Conservation (phyloP, 768 basidiomycete species). For the Boletellus ananas region DNA sequence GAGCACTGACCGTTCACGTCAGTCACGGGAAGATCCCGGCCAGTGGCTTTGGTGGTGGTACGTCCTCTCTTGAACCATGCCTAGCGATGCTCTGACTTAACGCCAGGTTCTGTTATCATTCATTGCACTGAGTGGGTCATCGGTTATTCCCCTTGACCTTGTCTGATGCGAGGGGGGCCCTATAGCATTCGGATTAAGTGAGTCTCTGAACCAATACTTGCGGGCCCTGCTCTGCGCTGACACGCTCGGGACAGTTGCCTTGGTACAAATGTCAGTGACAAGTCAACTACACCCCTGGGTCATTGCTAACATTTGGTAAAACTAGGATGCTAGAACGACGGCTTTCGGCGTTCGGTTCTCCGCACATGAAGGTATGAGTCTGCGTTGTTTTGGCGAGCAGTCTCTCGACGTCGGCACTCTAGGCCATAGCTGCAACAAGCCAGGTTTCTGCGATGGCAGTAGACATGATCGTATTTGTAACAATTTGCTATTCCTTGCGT, state of each 20-base stretch:
- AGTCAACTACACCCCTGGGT: background rate
- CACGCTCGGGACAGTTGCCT: conserved; percentile 8
- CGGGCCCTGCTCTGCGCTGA: background rate
- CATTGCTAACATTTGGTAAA: conserved; percentile 7
- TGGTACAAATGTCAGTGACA: conserved; percentile 26
- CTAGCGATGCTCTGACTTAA: background rate
- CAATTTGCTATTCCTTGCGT: conserved; percentile 21
- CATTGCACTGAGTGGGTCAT: conserved; percentile 20
- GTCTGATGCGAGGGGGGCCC: conserved; percentile 10
- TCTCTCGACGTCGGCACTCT: background rate
- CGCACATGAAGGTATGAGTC: conserved; percentile 15
- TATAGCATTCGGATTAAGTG: conserved; percentile 28
- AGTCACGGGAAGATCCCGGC: conserved; percentile 22
- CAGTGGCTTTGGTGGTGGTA: conserved; percentile 17
- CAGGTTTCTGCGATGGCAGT: conserved; percentile 6
- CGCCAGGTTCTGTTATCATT: conserved; percentile 18
- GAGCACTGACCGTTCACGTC: background rate
- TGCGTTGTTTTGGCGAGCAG: background rate
- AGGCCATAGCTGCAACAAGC: conserved; percentile 16
- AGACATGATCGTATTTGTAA: conserved; percentile 12
- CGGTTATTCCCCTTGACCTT: background rate
- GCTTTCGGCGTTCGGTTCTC: conserved; percentile 19
- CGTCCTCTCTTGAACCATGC: background rate
- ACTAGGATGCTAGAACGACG: conserved; percentile 18
- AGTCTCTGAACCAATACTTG: conserved; percentile 4